Conservation (phyloP, 305 asterid genomes). For the Euphrasia arctica region DNA sequence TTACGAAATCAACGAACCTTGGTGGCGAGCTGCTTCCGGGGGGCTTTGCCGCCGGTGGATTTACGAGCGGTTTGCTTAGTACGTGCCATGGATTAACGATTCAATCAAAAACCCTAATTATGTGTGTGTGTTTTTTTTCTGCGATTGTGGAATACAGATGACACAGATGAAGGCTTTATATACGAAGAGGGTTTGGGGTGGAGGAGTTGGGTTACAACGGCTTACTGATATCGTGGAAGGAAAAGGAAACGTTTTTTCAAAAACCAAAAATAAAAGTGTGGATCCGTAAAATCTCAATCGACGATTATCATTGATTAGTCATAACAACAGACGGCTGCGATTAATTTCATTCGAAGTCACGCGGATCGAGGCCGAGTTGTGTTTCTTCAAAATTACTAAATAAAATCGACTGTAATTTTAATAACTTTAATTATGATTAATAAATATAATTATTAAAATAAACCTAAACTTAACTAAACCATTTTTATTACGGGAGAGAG, state of each 20-base stretch:
- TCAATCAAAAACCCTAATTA: not conserved
- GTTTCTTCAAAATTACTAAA: slow-evolving; percentile 37
- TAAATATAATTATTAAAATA: too few relatives aligned
- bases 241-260: not conserved
- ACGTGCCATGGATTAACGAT: slow-evolving; percentile 47
- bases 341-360: slow-evolving; percentile 24
- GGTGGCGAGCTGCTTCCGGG: slow-evolving; percentile 60
- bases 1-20: slow-evolving; percentile 34
- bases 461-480: too few relatives aligned
- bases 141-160: not conserved
- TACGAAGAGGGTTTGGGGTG: slow-evolving; percentile 19
- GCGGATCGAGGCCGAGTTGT: slow-evolving; percentile 45
- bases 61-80: slow-evolving; percentile 67
- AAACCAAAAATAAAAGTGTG: not conserved
- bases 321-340: slow-evolving; percentile 13
- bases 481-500: too few relatives aligned
- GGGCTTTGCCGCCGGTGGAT: slow-evolving; percentile 61
- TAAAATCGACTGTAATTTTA: too few relatives aligned
- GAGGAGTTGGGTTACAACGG: slow-evolving; percentile 35
- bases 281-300: slow-evolving; percentile 25
- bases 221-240: not conserved
- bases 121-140: not conserved
- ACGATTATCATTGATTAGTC: slow-evolving; percentile 27
- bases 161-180: slow-evolving; percentile 14
- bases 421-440: too few relatives aligned